Conservation (phyloP, 2,329 filamentous ascomycete species). For the Colletotrichum shisoi region DNA sequence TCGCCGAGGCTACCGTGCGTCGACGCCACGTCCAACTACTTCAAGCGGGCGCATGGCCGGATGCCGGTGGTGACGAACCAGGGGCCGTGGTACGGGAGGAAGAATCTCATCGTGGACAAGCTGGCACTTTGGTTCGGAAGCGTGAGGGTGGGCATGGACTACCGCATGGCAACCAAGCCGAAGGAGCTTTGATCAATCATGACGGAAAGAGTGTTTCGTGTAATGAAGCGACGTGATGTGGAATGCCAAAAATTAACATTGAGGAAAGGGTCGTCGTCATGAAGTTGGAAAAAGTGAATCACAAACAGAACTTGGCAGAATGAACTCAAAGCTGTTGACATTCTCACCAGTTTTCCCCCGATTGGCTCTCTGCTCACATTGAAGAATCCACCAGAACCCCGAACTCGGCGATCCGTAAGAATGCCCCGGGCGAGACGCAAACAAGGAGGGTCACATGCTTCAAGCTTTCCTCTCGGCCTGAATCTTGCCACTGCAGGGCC, state of each 20-base stretch:
- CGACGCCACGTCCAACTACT: slow-evolving; percentile 47
- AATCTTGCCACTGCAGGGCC: neutral
- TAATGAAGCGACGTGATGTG: too few relatives aligned
- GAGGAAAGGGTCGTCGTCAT: neutral
- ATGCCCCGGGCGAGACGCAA: neutral
- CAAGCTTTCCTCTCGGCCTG: neutral
- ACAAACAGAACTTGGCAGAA: neutral
- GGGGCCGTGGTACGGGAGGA: slow-evolving; percentile 50
- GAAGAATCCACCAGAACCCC: neutral
- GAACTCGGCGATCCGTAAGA: neutral
- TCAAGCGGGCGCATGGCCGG: slow-evolving; percentile 48
- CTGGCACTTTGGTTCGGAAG: slow-evolving; percentile 46
- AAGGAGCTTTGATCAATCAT: slow-evolving; percentile 42
- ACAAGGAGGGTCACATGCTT: neutral
- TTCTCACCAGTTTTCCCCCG: neutral
- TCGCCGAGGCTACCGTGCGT: slow-evolving; percentile 43
- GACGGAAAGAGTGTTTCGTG: neutral
- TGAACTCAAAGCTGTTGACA: neutral
- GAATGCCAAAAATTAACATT: too few relatives aligned
- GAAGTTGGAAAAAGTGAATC: neutral
- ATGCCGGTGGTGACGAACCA: slow-evolving; percentile 50
- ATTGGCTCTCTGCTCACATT: neutral
- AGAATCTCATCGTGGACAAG: slow-evolving; percentile 45
- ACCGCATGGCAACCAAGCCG: slow-evolving; percentile 40
- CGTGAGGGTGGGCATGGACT: slow-evolving; percentile 47